phyloP scores from a whole-genome alignment of 1,284 basidiomycete genomes.

The Ceraceosorus bombacis region DNA sequence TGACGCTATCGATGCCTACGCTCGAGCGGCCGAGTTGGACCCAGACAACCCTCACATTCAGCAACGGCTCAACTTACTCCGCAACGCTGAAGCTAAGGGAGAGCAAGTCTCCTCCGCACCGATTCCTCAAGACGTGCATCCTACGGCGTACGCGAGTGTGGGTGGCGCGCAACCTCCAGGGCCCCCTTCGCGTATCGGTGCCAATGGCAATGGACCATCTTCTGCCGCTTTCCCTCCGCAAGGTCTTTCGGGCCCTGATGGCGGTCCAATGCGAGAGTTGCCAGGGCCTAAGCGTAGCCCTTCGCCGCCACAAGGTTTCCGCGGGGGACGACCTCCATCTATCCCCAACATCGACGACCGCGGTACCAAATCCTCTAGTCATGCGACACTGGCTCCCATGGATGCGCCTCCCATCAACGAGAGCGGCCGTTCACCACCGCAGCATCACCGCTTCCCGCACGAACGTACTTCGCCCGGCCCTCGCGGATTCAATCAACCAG shows the following conservation, averaged over 20 bases:
- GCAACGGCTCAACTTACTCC: slow-evolving; percentile 55
- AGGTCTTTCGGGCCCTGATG: slow-evolving; percentile 1
- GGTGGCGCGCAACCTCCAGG: slow-evolving; percentile 26
- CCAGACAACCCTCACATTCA: slow-evolving; percentile 42
- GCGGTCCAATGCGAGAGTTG: slow-evolving; percentile 16
- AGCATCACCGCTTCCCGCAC: neutral
- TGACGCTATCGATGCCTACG: slow-evolving; percentile 94
- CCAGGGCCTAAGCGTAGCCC: slow-evolving; percentile 28
- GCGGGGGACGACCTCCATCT: slow-evolving; percentile 21
- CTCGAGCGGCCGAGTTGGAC: slow-evolving; percentile 43
- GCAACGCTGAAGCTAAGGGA: slow-evolving; percentile 72
- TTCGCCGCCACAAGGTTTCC: slow-evolving; percentile 27
- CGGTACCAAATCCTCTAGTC: slow-evolving; percentile 16
- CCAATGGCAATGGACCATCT: slow-evolving; percentile 15
- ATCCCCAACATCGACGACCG: slow-evolving; percentile 31
- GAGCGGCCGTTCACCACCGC: neutral
- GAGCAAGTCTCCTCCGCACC: slow-evolving; percentile 70
- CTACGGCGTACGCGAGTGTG: slow-evolving; percentile 65
- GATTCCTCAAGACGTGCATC: slow-evolving; percentile 86
- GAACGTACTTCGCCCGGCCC: slow-evolving; percentile 7
- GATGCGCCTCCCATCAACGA: slow-evolving; percentile 3
- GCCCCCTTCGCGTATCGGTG: slow-evolving; percentile 33
- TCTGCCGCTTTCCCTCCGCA: slow-evolving; percentile 4
- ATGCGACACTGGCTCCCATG: slow-evolving; percentile 16
- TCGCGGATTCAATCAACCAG: slow-evolving; percentile 7